Evolutionary conservation across 2,329 filamentous ascomycete species (phyloP), one percentile per base, ranked within the genome.

Genomic region (Fusarium kyushuense): DNA sequence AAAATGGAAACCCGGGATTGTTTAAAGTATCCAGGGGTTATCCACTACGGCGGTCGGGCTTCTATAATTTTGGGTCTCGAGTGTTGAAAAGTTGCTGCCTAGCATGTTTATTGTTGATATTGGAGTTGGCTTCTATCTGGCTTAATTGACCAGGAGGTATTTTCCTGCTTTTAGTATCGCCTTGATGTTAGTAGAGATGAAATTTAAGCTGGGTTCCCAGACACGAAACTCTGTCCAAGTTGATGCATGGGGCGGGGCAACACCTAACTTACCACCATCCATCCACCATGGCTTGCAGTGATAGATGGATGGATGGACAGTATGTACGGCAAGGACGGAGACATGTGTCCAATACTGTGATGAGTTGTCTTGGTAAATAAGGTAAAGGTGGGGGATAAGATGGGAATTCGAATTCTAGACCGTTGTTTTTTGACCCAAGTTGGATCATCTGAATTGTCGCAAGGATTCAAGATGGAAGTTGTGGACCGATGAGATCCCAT

Each of bases 191-290:
- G 30, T 10, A 52, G 57, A 47, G 21, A 43, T 41, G 30, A 46
- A 47, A 41, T 33, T 25, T 36, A 46, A 25, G 49, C 29, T 33
- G 43, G 52, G 21, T 45, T 36, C 36, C 46, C 23, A 17, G 36
- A 47, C n/a, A 54, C 10, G 21, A 21, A 42, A 43, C 36, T 66
- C 45, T 56, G 41, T 14, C 48, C n/a, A 66, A 63, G 49, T 41
- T 63, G 64, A 55, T 69, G 62, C 65, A 57, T 69, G 23, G 62
- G 49, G 66, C 57, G 57, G 61, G 66, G 66, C 40, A 58, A 27
- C 41, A 55, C 23, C 14, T 7, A 25, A 25, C 9, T 6, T 25
- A 42, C 19, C 36, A 23, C 36, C 29, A 59, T 49, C 40, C 23
- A 58, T 52, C 29, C 29, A 42, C 23, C 36, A 32, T 12, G 51